Evolutionary conservation across 2,329 filamentous ascomycete genomes (phyloP).

Genomic region (Ceratocystis destructans): DNA sequence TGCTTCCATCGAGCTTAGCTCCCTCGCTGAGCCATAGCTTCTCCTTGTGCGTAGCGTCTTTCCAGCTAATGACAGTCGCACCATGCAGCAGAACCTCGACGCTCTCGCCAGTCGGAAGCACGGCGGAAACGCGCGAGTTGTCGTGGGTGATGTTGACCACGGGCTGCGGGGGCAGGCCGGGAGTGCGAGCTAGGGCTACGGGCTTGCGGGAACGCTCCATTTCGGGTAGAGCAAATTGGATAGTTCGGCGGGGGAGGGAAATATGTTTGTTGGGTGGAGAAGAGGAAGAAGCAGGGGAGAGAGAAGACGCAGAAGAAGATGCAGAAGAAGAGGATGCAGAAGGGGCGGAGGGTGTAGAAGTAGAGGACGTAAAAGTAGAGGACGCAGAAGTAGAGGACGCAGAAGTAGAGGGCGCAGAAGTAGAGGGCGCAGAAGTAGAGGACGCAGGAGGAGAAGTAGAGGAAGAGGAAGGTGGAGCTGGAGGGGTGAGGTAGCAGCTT

Average conservation of each 20-base stretch:
- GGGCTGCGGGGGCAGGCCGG: slow-evolving; percentile 58
- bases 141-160: slow-evolving; percentile 61
- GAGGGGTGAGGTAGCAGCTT: neutral
- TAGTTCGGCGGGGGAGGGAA: slow-evolving; percentile 24
- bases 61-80: slow-evolving; percentile 89
- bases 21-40: slow-evolving; percentile 75
- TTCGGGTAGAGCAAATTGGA: slow-evolving; percentile 22
- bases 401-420: no score
- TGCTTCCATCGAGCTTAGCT: slow-evolving; percentile 70
- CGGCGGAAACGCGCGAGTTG: slow-evolving; percentile 60
- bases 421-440: neutral
- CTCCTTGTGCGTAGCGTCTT: slow-evolving; percentile 62
- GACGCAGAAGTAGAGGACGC: no score
- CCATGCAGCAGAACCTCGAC: slow-evolving; percentile 80
- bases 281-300: no score
- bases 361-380: no score
- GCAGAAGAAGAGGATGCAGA: neutral
- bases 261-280: slow-evolving; percentile 24
- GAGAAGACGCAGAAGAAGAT: no score
- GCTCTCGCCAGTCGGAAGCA: slow-evolving; percentile 72
- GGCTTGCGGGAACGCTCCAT: slow-evolving; percentile 81
- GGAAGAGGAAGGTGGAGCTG: neutral
- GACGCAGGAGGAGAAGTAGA: neutral
- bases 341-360: no score
- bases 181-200: slow-evolving; percentile 58